phyloP scores from a whole-genome alignment of 495 filamentous ascomycete genomes.

The Parathielavia hyrcaniae region DNA sequence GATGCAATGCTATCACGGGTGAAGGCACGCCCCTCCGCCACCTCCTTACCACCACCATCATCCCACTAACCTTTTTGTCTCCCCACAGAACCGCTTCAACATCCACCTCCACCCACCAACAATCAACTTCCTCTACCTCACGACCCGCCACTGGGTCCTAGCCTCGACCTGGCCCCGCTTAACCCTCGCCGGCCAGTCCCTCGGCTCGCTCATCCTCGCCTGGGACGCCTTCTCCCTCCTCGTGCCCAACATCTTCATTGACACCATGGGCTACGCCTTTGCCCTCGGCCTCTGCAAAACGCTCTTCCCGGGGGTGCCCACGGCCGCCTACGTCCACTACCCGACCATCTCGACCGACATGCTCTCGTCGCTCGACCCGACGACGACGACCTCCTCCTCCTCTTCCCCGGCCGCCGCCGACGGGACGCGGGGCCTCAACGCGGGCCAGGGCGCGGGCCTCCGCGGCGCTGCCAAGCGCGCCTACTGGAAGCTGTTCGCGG shows the following conservation, averaged over 20 bases:
- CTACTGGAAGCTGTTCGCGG: conserved; percentile 85
- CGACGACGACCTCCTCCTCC: conserved; percentile 38
- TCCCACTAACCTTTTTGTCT: background rate
- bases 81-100: conserved; percentile 70
- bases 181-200: conserved; percentile 86
- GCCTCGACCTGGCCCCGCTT: conserved; percentile 82
- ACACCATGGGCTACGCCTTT: conserved; percentile 98
- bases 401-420: background rate
- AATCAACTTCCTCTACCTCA: conserved; percentile 81
- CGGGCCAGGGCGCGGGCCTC: conserved; percentile 64
- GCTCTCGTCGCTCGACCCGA: conserved; percentile 72
- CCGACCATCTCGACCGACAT: conserved; percentile 98
- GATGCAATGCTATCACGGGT: conserved; percentile 69
- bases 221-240: conserved; percentile 90
- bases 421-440: conserved; percentile 69
- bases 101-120: conserved; percentile 81
- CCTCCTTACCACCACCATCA: background rate
- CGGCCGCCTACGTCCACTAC: conserved; percentile 93
- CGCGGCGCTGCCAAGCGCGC: conserved; percentile 60
- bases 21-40: conserved; percentile 45
- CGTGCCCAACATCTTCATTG: conserved; percentile 88
- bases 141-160: conserved; percentile 77
- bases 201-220: conserved; percentile 79
- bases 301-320: conserved; percentile 75
- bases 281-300: conserved; percentile 72